Conservation (phyloP, 257 asterid species). For the Lavandula angustifolia region DNA sequence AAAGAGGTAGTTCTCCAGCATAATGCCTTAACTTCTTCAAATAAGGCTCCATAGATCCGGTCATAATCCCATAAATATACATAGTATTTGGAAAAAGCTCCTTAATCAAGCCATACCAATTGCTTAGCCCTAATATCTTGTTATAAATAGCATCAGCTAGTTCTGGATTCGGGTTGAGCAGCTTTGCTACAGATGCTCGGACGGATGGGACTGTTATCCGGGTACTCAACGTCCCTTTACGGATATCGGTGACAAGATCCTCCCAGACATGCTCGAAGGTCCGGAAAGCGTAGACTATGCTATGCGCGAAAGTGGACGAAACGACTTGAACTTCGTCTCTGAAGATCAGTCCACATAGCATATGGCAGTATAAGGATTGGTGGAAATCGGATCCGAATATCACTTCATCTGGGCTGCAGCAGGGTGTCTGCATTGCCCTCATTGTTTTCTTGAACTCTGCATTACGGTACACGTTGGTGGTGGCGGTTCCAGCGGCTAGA, state of each 20-base stretch:
- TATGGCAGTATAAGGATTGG: constrained; percentile 89
- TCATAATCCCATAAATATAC: constrained; percentile 88
- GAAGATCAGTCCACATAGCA: constrained; percentile 73
- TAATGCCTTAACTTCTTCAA: constrained; percentile 78
- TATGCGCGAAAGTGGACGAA: constrained; percentile 84
- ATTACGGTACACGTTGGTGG: constrained; percentile 79
- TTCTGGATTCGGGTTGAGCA: constrained; percentile 70
- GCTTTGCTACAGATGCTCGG: constrained; percentile 56
- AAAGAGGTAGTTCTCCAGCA: constrained; percentile 71
- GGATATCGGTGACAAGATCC: constrained; percentile 63
- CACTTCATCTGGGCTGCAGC: constrained; percentile 94
- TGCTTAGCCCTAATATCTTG: constrained; percentile 58
- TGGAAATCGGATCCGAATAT: constrained; percentile 88
- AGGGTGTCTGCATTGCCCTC: constrained; percentile 80
- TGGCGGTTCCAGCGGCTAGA: constrained; percentile 90
- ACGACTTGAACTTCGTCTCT: constrained; percentile 73
- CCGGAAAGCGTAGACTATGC: constrained; percentile 86
- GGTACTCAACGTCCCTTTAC: constrained; percentile 64
- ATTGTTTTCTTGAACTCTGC: constrained; percentile 71
- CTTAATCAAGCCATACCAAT: constrained; percentile 75
- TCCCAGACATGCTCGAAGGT: constrained; percentile 80
- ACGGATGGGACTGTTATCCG: constrained; percentile 68
- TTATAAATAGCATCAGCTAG: constrained; percentile 48
- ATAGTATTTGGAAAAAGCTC: constrained; percentile 70
- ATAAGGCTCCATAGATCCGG: constrained; percentile 97